Evolutionary conservation across 805 yeast genomes (phyloP).

Genomic region (Lachancea kluyveri): DNA sequence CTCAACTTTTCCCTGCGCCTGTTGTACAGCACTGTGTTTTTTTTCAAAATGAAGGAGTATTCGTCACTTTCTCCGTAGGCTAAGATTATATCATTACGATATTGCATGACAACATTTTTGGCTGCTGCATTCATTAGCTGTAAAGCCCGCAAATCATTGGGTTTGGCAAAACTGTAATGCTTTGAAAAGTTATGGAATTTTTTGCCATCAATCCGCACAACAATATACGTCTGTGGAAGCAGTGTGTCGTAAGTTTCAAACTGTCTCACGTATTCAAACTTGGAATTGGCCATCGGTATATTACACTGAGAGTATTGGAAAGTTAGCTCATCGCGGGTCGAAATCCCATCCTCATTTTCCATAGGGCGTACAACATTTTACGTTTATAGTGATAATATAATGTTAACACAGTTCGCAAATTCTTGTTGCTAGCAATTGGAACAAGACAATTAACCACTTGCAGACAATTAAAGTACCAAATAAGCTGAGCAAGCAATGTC

Average conservation of each 20-base stretch:
- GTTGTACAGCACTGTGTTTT: slow-evolving; percentile 64
- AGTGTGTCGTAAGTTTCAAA: slow-evolving; percentile 72
- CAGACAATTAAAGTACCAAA: too few relatives aligned
- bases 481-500: neutral
- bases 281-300: slow-evolving; percentile 65
- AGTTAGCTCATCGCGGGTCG: too few relatives aligned
- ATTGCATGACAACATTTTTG: slow-evolving; percentile 47
- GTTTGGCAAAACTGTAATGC: slow-evolving; percentile 71
- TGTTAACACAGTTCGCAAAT: too few relatives aligned
- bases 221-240: slow-evolving; percentile 74
- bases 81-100: slow-evolving; percentile 62
- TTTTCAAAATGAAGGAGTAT: slow-evolving; percentile 71
- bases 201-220: slow-evolving; percentile 86
- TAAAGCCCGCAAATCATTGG: slow-evolving; percentile 78
- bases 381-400: too few relatives aligned
- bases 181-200: slow-evolving; percentile 86
- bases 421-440: too few relatives aligned
- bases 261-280: slow-evolving; percentile 77
- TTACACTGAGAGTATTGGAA: too few relatives aligned
- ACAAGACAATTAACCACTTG: too few relatives aligned
- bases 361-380: too few relatives aligned
- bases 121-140: slow-evolving; percentile 82
- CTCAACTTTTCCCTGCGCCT: slow-evolving; percentile 75
- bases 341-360: too few relatives aligned
- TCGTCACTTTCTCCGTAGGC: slow-evolving; percentile 97